phyloP scores from a whole-genome alignment of 805 yeast genomes.

The Candida fluviatilis region DNA sequence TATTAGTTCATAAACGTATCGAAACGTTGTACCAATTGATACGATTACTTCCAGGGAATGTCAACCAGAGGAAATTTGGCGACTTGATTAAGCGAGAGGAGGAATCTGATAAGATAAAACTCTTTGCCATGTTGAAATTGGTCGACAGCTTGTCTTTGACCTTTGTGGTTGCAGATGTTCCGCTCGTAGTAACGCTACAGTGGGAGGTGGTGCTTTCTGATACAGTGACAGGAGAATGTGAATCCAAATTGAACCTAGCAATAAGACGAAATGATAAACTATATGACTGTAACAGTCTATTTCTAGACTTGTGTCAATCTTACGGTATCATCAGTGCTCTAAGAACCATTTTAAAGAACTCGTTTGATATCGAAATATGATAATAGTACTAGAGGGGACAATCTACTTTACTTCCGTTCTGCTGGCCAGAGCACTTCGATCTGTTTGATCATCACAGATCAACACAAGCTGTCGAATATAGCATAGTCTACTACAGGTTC shows the following conservation, averaged over 20 bases:
- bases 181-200: slow-evolving; percentile 8
- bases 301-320: slow-evolving; percentile 16
- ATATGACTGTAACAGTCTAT: slow-evolving; percentile 12
- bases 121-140: slow-evolving; percentile 18
- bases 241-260: slow-evolving; percentile 12
- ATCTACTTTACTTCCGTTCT: not conserved
- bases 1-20: slow-evolving; percentile 18
- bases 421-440: not conserved
- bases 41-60: slow-evolving; percentile 11
- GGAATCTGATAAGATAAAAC: slow-evolving; percentile 11
- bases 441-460: too few relatives aligned
- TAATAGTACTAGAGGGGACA: not conserved
- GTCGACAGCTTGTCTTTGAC: slow-evolving; percentile 15
- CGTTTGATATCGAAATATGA: slow-evolving; percentile 10
- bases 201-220: slow-evolving; percentile 24
- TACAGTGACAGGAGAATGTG: slow-evolving; percentile 20
- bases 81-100: slow-evolving; percentile 10
- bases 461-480: too few relatives aligned
- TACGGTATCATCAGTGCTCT: slow-evolving; percentile 25
- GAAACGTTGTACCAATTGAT: slow-evolving; percentile 18
- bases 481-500: too few relatives aligned
- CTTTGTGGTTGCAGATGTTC: not conserved
- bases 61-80: slow-evolving; percentile 12
- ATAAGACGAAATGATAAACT: slow-evolving; percentile 8
- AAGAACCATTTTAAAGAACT: slow-evolving; percentile 17